phyloP scores from a whole-genome alignment of 176 grass and related monocot genomes.

The Oryza nivara region DNA sequence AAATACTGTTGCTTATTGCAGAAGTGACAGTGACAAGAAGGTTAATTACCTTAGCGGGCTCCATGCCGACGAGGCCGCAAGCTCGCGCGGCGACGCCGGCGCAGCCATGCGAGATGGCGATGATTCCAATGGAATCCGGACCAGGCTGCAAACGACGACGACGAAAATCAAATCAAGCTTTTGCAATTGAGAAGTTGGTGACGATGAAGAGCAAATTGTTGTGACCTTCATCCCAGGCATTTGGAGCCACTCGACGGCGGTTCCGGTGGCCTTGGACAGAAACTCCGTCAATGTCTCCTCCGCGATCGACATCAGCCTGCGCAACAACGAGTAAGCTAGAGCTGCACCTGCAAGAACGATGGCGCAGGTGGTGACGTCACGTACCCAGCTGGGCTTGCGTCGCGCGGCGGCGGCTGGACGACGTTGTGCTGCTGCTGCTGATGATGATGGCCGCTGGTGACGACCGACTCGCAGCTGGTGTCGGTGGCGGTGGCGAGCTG shows the following conservation, averaged over 20 bases:
- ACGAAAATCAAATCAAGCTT: neutral
- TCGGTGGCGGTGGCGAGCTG: constrained; percentile 51
- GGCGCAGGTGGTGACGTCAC: neutral
- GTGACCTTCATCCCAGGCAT: constrained; percentile 88
- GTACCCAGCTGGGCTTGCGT: constrained; percentile 68
- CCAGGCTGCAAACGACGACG: constrained; percentile 71
- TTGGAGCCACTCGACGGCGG: constrained; percentile 84
- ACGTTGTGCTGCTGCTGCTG: constrained; percentile 32
- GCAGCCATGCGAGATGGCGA: constrained; percentile 96
- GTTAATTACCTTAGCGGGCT: constrained; percentile 73
- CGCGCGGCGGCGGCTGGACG: constrained; percentile 45
- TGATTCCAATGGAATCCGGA: constrained; percentile 99
- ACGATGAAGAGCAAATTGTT: neutral
- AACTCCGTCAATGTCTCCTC: constrained; percentile 82
- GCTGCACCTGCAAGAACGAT: neutral
- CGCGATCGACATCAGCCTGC: constrained; percentile 71
- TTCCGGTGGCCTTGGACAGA: constrained; percentile 88
- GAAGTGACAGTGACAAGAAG: neutral
- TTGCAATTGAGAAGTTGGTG: neutral
- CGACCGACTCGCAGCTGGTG: constrained; percentile 80
- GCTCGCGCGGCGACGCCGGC: constrained; percentile 85
- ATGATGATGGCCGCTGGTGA: constrained; percentile 64
- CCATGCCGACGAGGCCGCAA: constrained; percentile 92
- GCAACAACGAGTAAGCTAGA: neutral
- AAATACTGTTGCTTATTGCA: neutral